Percentiles rank a stretch among this genome's conserved stretches.
These are phyloP conservation scores for Elsinoe perseae DNA, from an alignment of 2,329 filamentous ascomycete species.

Conservation along the genomic window DNA sequence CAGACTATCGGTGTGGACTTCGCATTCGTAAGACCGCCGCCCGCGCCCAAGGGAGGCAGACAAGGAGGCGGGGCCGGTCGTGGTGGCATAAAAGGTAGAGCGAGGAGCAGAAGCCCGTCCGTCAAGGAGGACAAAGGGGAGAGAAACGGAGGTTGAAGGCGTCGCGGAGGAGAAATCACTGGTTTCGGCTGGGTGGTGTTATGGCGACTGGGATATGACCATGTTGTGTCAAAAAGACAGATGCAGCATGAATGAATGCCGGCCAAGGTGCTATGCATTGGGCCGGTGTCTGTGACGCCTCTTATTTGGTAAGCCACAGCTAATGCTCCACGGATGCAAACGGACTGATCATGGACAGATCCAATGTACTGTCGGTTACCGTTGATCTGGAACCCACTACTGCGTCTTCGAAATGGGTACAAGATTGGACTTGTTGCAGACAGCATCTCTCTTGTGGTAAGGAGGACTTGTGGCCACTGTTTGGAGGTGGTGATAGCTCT, in stretches of 20 bases:
- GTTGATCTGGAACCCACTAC: too few species aligned
- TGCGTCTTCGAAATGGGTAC: too few species aligned
- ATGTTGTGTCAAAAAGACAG: background rate
- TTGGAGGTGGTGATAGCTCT: too few species aligned
- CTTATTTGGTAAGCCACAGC: background rate
- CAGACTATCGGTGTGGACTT: conserved; percentile 77
- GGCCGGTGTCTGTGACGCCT: background rate
- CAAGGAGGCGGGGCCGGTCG: conserved; percentile 27
- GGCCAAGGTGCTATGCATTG: background rate
- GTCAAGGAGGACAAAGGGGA: conserved; percentile 28
- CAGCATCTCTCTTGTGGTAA: too few species aligned
- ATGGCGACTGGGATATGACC: background rate
- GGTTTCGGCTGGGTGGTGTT: background rate
- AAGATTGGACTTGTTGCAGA: too few species aligned
- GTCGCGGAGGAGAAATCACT: background rate
- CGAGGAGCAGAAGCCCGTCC: conserved; percentile 39
- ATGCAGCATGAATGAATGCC: background rate
- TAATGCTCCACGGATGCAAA: background rate
- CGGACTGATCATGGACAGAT: background rate
- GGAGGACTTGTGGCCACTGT: too few species aligned
- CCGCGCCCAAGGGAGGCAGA: conserved; percentile 32
- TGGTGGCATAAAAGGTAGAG: conserved; percentile 25
- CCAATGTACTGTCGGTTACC: background rate
- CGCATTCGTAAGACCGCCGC: conserved; percentile 74
- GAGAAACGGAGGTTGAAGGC: conserved; percentile 21